Evolutionary conservation across 2,329 filamentous ascomycete species (phyloP).

Genomic region (Phialocephala sp.): DNA sequence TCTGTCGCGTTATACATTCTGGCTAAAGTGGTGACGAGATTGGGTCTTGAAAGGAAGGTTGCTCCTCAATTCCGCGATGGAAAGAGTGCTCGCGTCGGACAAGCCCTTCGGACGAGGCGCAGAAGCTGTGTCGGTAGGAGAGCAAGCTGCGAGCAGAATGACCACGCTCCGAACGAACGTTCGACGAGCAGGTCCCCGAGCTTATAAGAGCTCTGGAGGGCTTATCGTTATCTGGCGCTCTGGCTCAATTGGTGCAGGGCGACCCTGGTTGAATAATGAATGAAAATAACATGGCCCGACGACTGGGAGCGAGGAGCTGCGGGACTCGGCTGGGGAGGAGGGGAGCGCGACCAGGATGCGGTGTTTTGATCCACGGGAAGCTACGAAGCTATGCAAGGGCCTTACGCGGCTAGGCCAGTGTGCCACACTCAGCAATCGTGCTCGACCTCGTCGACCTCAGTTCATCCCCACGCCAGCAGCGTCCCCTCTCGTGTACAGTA

Average conservation of each 20-base stretch:
- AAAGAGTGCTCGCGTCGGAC: constrained; percentile 4
- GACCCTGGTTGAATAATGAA: constrained; percentile 28
- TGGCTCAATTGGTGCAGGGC: constrained; percentile 6
- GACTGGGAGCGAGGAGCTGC: constrained; percentile 10
- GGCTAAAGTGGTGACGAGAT: background rate
- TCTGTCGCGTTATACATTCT: constrained; percentile 9
- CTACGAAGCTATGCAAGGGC: constrained; percentile 5
- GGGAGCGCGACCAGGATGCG: background rate
- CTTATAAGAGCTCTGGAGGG: constrained; percentile 18
- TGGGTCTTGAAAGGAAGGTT: background rate
- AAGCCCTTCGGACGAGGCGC: constrained; percentile 1
- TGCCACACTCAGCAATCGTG: constrained; percentile 6
- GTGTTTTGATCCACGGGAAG: constrained; percentile 2
- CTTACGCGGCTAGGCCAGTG: background rate
- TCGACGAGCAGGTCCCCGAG: constrained; percentile 11
- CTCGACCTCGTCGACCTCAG: background rate
- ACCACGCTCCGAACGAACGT: constrained; percentile 9
- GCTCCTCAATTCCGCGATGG: background rate
- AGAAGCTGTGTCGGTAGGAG: constrained; percentile 1
- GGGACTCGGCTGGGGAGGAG: constrained; percentile 1
- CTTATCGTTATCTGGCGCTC: constrained; percentile 28
- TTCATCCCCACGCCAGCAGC: constrained; percentile 5
- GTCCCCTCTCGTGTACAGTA: constrained; percentile 2
- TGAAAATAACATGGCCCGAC: constrained; percentile 23
- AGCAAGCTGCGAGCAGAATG: constrained; percentile 1